Evolutionary conservation across 2,329 filamentous ascomycete species (phyloP).

Genomic region (Cordyceps cateniannulata): DNA sequence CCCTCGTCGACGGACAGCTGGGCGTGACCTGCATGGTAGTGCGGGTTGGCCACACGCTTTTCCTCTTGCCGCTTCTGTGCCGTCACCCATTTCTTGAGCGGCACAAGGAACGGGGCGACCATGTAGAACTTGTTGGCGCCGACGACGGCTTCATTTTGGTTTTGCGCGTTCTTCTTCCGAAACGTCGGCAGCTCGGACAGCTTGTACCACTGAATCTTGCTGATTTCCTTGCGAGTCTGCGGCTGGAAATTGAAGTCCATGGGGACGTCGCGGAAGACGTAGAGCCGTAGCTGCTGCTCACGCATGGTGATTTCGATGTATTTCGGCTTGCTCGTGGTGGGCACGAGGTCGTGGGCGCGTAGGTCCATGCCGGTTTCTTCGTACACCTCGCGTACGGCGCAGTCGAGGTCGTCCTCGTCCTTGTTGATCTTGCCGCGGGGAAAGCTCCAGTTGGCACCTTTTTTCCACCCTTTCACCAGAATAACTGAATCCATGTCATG

Average conservation of each 20-base stretch:
- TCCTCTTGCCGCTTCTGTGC: conserved; percentile 71
- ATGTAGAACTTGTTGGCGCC: conserved; percentile 93
- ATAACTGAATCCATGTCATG: conserved; percentile 90
- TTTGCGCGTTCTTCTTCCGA: conserved; percentile 58
- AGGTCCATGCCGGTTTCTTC: conserved; percentile 94
- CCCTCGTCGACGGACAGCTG: conserved; percentile 44
- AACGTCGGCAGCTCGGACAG: conserved; percentile 81
- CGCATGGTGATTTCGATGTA: conserved; percentile 84
- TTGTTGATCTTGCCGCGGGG: conserved; percentile 97
- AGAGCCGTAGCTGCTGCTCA: conserved; percentile 88
- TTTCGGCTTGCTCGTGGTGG: conserved; percentile 65
- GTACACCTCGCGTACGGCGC: conserved; percentile 87
- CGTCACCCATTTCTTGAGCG: conserved; percentile 84
- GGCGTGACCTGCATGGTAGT: conserved; percentile 36
- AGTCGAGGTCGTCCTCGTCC: conserved; percentile 88
- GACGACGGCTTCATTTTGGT: conserved; percentile 50
- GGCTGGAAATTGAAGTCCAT: conserved; percentile 85
- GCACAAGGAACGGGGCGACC: conserved; percentile 87
- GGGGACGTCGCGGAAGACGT: conserved; percentile 83
- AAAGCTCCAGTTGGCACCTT: conserved; percentile 92
- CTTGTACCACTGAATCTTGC: conserved; percentile 92
- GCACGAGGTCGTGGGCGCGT: conserved; percentile 66
- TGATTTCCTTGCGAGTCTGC: conserved; percentile 92
- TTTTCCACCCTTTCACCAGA: conserved; percentile 97
- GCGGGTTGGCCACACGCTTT: conserved; percentile 34